Evolutionary conservation across 805 yeast species (phyloP), one percentile per base, ranked within the genome.

Genomic region (Kodamaea sagamina): DNA sequence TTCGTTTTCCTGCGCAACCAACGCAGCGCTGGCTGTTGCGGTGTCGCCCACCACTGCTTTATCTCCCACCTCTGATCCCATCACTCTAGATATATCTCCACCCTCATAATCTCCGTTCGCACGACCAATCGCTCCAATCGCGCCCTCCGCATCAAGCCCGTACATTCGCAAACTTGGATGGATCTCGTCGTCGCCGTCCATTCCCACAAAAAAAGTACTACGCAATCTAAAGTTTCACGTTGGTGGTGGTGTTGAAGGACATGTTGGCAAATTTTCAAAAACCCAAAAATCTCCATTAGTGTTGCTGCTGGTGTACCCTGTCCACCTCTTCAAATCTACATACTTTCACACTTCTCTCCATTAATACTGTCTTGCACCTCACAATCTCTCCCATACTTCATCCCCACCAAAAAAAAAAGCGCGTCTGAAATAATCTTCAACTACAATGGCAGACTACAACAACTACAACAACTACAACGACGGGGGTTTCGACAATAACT

Each of bases 381-480:
- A 21, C 8, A 21, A 21, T 21, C 24, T 21, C 24, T 21, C 24
- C 8, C 24, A 6, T 21, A 6, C 6, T 8, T 6, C 24, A 6
- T 6, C 24, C 6, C 6, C 6, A 21, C 8, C 24, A 21, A 21
- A 21, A 6, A 6, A 21, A 21, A 21, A 21, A 21, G 24, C 24
- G 24, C 24, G 24, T 21, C 24, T 21, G 24, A 21, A 21, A 21
- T 21, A 21, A 21, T 21, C 24, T 21, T 21, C 8, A 29, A 6
- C 19, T n/a, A 29, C 18, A 15, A 41, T 41, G 44, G 35, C 43
- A 25, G 43, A 39, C 36, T 39, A 40, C 34, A 22, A 37, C 35
- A 29, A 29, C 34, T 29, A 27, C 25, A 22, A 25, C 40, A 37
- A 37, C 32, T 37, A 37, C 32, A 37, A 37, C 40, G 39, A 41